Conservation (phyloP, 1,139 yeast species). For the Suhomyces coccinellae region DNA sequence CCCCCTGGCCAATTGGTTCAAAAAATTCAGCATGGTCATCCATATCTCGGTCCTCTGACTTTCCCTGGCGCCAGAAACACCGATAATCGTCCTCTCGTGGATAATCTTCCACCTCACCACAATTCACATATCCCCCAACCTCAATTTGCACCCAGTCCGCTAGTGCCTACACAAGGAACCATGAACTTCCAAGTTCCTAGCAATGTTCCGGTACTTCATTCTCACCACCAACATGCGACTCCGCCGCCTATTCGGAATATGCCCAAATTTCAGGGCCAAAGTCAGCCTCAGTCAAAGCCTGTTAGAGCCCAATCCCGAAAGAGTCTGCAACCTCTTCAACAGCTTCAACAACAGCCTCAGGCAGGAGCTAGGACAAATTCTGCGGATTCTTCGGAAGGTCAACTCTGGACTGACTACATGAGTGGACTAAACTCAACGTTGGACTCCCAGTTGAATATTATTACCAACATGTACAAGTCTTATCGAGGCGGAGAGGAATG, state of each 20-base stretch:
- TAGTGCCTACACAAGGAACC: neutral
- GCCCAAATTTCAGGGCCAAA: neutral
- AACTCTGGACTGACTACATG: conserved; percentile 8
- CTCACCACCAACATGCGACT: neutral
- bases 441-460: conserved; percentile 6
- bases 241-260: neutral
- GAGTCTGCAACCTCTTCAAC: neutral
- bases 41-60: neutral
- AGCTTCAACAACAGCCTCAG: neutral
- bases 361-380: neutral
- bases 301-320: neutral
- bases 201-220: neutral
- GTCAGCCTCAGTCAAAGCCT: neutral
- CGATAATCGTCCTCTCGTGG: neutral
- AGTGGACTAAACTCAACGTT: conserved; percentile 3
- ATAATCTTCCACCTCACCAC: no score
- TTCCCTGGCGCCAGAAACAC: neutral
- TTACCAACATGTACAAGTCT: neutral
- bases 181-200: neutral
- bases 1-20: neutral
- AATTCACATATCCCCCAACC: neutral
- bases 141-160: neutral
- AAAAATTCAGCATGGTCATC: neutral
- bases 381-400: conserved; percentile 1
- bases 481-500: neutral